Percentiles rank a stretch among this genome's conserved stretches.
These are phyloP conservation scores for Tieghemostelium lacteum DNA, from an alignment of 78 protist genomes.

Conservation along the genomic window DNA sequence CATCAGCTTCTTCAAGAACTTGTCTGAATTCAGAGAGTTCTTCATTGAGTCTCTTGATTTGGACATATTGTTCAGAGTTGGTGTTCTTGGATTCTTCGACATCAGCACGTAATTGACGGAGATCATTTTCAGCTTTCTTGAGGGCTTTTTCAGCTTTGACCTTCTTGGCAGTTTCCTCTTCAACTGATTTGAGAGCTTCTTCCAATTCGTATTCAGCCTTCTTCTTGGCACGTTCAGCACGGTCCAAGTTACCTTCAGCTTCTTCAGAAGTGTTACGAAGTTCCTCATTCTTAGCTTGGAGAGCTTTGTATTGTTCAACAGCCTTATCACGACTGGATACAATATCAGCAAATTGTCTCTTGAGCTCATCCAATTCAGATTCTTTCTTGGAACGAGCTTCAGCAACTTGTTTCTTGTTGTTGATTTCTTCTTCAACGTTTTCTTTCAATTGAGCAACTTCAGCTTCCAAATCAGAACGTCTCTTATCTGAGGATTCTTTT, in stretches of 20 bases:
- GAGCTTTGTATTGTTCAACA: slow-evolving; percentile 53
- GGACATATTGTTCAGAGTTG: slow-evolving; percentile 70
- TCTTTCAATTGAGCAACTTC: slow-evolving; percentile 63
- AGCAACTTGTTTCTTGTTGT: slow-evolving; percentile 27
- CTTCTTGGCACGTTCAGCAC: slow-evolving; percentile 72
- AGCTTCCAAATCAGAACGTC: slow-evolving; percentile 64
- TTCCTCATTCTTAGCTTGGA: slow-evolving; percentile 78
- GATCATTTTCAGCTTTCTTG: slow-evolving; percentile 71
- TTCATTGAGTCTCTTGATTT: slow-evolving; percentile 80
- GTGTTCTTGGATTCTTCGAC: slow-evolving; percentile 34
- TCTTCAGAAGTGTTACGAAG: slow-evolving; percentile 44
- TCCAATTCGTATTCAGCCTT: slow-evolving; percentile 71
- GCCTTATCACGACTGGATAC: slow-evolving; percentile 74
- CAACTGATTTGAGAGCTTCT: slow-evolving; percentile 58
- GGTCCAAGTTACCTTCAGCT: slow-evolving; percentile 78
- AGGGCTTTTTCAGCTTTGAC: slow-evolving; percentile 47
- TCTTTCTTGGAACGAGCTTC: slow-evolving; percentile 71
- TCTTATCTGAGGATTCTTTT: slow-evolving; percentile 44
- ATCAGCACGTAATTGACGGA: slow-evolving; percentile 35
- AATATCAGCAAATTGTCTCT: slow-evolving; percentile 74
- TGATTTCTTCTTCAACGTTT: slow-evolving; percentile 61
- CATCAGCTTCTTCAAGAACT: slow-evolving; percentile 73
- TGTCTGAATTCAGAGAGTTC: slow-evolving; percentile 68
- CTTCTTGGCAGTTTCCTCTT: slow-evolving; percentile 62
- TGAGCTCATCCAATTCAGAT: slow-evolving; percentile 71